Evolutionary conservation across 2,329 filamentous ascomycete species (phyloP).

Genomic region (Ascochyta lentis): DNA sequence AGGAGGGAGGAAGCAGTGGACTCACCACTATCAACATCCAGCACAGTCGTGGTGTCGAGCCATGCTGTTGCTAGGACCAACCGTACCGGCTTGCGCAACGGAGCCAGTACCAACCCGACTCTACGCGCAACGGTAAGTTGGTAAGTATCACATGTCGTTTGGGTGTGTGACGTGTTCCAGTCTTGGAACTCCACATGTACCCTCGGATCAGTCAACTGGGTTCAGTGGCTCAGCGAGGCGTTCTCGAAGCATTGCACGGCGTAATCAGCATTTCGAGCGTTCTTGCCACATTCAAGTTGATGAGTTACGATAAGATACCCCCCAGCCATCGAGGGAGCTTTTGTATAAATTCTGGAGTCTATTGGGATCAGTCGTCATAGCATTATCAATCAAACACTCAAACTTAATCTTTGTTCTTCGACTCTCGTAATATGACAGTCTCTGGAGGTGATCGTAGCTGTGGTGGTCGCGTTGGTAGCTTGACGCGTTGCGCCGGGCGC

Average conservation of each 20-base stretch:
- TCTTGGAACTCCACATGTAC: slow-evolving; percentile 41
- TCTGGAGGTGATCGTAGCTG: not conserved
- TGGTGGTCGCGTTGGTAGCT: not conserved
- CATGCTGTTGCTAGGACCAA: slow-evolving; percentile 21
- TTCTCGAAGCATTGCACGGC: slow-evolving; percentile 23
- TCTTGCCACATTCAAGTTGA: slow-evolving; percentile 12
- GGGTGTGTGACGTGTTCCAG: slow-evolving; percentile 49
- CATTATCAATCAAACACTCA: slow-evolving; percentile 18
- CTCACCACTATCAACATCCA: slow-evolving; percentile 20
- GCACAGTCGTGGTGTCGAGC: slow-evolving; percentile 12
- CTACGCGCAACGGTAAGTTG: slow-evolving; percentile 52
- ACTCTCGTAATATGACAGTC: not conserved
- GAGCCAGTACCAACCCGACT: slow-evolving; percentile 44
- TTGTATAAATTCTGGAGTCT: slow-evolving; percentile 15
- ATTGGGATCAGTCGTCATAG: slow-evolving; percentile 13
- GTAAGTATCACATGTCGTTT: slow-evolving; percentile 52
- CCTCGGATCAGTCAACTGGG: slow-evolving; percentile 32
- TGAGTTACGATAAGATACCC: slow-evolving; percentile 23
- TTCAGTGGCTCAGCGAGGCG: slow-evolving; percentile 19
- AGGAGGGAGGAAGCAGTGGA: slow-evolving; percentile 21
- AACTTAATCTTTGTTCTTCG: not conserved
- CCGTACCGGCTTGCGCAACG: slow-evolving; percentile 47
- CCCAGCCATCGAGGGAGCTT: slow-evolving; percentile 16
- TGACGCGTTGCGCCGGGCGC: not conserved
- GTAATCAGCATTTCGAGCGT: slow-evolving; percentile 20